Conservation (phyloP, 108 stramenopile genomes). For the Aurantiochytrium sp. region DNA sequence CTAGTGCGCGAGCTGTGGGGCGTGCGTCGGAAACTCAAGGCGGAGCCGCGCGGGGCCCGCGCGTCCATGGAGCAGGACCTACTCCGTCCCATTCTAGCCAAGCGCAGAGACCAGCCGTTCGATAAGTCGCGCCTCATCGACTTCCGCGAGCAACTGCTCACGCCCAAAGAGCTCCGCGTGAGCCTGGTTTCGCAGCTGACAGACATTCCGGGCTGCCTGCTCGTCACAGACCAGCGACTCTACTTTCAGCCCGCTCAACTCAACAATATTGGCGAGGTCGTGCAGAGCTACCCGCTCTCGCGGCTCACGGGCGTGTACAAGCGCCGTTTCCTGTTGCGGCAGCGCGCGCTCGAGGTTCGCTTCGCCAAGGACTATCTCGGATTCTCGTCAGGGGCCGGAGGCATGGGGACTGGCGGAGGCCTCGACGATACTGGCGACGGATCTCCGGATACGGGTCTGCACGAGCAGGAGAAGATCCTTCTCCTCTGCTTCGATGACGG, state of each 20-base stretch:
- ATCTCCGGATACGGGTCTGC: not conserved
- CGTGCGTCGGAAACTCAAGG: constrained; percentile 25
- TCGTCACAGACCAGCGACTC: constrained; percentile 45
- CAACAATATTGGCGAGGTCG: constrained; percentile 55
- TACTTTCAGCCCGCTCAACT: constrained; percentile 59
- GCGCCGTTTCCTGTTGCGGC: constrained; percentile 34
- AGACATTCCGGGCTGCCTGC: constrained; percentile 44
- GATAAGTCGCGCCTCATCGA: constrained; percentile 52
- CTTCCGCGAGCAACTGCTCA: constrained; percentile 42
- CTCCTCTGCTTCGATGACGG: constrained; percentile 46
- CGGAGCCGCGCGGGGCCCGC: not conserved
- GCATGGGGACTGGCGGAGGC: not conserved
- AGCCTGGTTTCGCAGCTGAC: constrained; percentile 43
- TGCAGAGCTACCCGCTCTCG: constrained; percentile 34
- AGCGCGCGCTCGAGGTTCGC: not conserved
- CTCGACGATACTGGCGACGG: no score
- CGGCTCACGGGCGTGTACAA: constrained; percentile 36
- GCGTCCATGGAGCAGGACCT: constrained; percentile 31
- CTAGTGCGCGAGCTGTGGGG: constrained; percentile 30
- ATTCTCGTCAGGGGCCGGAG: not conserved
- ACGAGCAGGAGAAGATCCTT: not conserved
- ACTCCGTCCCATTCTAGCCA: constrained; percentile 39
- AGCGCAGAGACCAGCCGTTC: constrained; percentile 35
- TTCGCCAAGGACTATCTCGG: not conserved
- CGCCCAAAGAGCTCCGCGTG: constrained; percentile 2